Conservation (phyloP, 2,329 filamentous ascomycete genomes). For the Arthrobotrys musiformis region DNA sequence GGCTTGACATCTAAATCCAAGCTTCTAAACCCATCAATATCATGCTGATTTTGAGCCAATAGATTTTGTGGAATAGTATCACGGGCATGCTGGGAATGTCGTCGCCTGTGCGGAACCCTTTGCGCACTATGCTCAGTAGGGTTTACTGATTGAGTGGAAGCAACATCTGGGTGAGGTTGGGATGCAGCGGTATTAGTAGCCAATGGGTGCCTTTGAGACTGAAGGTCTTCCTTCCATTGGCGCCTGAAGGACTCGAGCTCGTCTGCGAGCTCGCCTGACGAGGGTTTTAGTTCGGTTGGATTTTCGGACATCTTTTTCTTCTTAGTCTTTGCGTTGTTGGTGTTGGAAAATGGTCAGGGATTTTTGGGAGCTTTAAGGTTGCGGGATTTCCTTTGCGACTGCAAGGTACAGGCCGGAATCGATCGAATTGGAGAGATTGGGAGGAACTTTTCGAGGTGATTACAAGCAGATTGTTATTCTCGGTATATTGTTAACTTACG, state of each 20-base stretch:
- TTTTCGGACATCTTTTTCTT: slow-evolving; percentile 30
- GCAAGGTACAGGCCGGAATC: slow-evolving; percentile 6
- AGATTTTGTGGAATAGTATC: slow-evolving; percentile 15
- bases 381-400: slow-evolving; percentile 6
- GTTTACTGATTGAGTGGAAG: slow-evolving; percentile 61
- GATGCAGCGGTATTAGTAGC: slow-evolving; percentile 12
- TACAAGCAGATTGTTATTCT: not conserved
- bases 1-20: slow-evolving; percentile 38
- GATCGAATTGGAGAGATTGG: not conserved
- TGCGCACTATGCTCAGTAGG: slow-evolving; percentile 54
- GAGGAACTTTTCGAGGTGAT: not conserved
- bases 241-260: slow-evolving; percentile 88
- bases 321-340: slow-evolving; percentile 23
- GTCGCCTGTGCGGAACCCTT: slow-evolving; percentile 42
- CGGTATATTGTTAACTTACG: too few relatives aligned
- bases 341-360: slow-evolving; percentile 21
- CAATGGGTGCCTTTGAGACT: slow-evolving; percentile 57
- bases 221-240: slow-evolving; percentile 80
- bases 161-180: slow-evolving; percentile 59
- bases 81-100: slow-evolving; percentile 30
- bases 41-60: slow-evolving; percentile 21
- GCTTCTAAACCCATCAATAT: slow-evolving; percentile 36
- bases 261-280: slow-evolving; percentile 60
- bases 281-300: slow-evolving; percentile 25
- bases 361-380: slow-evolving; percentile 6